Conservation (phyloP, 768 basidiomycete species). For the Suillus occidentalis region DNA sequence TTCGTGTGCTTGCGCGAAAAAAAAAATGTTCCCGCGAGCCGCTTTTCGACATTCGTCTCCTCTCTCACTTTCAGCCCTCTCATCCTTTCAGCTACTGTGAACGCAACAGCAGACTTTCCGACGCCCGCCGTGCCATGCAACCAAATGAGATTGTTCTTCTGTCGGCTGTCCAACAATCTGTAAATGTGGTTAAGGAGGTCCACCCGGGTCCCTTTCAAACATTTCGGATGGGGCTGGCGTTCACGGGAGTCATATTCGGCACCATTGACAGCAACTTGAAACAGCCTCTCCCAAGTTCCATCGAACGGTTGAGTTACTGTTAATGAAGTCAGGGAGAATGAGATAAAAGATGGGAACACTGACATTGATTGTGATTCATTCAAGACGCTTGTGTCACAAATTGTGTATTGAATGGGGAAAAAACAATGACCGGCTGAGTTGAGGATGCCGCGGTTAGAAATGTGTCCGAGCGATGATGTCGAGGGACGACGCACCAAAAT, state of each 20-base stretch:
- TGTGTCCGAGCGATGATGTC: too few species aligned
- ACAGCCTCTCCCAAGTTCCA: neutral
- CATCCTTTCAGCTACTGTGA: neutral
- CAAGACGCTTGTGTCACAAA: too few species aligned
- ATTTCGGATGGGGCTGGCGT: neutral
- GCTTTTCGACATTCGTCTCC: neutral
- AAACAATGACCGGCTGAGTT: too few species aligned
- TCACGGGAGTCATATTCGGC: neutral
- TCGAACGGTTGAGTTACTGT: too few species aligned
- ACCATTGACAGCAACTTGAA: neutral
- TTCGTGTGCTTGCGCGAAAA: slow-evolving; percentile 1
- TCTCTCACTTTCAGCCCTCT: neutral
- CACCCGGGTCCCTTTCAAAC: neutral
- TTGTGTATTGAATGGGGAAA: too few species aligned
- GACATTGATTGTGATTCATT: neutral
- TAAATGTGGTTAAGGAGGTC: neutral
- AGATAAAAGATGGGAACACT: neutral
- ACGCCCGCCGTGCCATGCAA: neutral
- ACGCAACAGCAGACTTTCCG: slow-evolving; percentile 2
- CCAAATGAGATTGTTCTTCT: neutral
- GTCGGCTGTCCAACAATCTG: neutral
- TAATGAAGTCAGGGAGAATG: neutral
- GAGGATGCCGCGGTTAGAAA: too few species aligned
- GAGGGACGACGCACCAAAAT: too few species aligned
- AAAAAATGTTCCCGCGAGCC: neutral